A percentile compares a stretch with the other conserved stretches of the same genome.
phyloP scores from a whole-genome alignment of 345 rosid species.

The Ailanthus altissimus region DNA sequence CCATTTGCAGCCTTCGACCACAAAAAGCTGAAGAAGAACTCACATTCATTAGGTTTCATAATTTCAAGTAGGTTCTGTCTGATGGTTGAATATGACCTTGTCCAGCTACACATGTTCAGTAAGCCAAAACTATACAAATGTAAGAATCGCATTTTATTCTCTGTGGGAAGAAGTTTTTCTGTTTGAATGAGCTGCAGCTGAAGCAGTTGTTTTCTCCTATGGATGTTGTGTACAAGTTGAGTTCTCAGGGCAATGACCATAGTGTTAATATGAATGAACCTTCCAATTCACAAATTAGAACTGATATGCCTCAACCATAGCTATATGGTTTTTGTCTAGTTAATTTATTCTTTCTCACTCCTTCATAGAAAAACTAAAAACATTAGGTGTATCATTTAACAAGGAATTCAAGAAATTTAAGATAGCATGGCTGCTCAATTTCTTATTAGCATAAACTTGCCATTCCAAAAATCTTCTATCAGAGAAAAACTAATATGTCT shows the following conservation, averaged over 20 bases:
- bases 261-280: background rate
- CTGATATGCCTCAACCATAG: too few species aligned
- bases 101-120: background rate
- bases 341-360: background rate
- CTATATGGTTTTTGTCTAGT: background rate
- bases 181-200: background rate
- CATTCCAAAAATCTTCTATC: background rate
- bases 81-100: background rate
- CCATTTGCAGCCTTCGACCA: conserved; percentile 1
- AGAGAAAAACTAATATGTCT: conserved; percentile 1
- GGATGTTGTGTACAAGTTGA: background rate
- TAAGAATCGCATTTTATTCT: background rate
- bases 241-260: background rate
- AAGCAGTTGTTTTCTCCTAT: background rate
- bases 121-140: background rate
- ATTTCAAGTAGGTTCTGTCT: background rate
- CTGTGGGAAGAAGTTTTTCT: background rate
- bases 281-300: background rate
- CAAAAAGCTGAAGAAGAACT: background rate
- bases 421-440: background rate
- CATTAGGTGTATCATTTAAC: background rate
- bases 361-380: background rate
- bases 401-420: background rate
- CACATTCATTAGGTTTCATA: background rate
- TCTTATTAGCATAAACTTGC: background rate